Evolutionary conservation across 768 basidiomycete genomes (phyloP), one percentile per base, ranked within the genome.

Genomic region (Boletus tylopilopsis): DNA sequence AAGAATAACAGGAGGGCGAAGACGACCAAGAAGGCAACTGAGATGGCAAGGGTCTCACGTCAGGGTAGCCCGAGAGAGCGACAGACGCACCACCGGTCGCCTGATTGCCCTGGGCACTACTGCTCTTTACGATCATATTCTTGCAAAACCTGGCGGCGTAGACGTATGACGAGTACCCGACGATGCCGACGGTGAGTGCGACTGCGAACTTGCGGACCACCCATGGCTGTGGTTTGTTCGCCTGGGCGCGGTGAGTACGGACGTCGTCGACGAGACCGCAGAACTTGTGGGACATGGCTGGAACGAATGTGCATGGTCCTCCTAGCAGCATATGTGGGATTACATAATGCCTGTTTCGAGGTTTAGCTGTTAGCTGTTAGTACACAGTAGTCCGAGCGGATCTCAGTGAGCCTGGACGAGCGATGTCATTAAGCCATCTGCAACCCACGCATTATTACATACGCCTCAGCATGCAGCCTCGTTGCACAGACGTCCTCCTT

Each of bases 161-260:
- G 3, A 93, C 91, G 64, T 94, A 95, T 22, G 67, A 73, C 5
- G 83, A 62, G 67, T 91, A 93, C 2, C 68, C 81, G 51, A 83
- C 76, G 49, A 93, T 71, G 0, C 72, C 84, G 19, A 78, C 15
- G 0, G 82, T 77, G 3, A 93, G 43, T 5, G 68, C 74, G 23
- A 92, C 73, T 59, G 82, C 73, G 30, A 88, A 57, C 72, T 93
- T 93, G 65, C 76, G 79, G 22, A 79, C 73, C 42, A 87, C 69
- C 88, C 88, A 91, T 47, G 88, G 84, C 51, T 87, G 87, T 0
- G 80, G 78, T 51, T 71, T 77, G 25, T 51, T 52, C 7, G 66
- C 65, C 42, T 73, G 61, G n/a, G 65, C 64, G 21, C 71, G 72
- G 34, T 73, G 71, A 1, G 70, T 65, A 5, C 68, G 68, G 1